Percentiles rank a stretch among this genome's conserved stretches.
Evolutionary conservation across 176 grass and related monocot species (phyloP).

Genomic region (Otatea glauca): DNA sequence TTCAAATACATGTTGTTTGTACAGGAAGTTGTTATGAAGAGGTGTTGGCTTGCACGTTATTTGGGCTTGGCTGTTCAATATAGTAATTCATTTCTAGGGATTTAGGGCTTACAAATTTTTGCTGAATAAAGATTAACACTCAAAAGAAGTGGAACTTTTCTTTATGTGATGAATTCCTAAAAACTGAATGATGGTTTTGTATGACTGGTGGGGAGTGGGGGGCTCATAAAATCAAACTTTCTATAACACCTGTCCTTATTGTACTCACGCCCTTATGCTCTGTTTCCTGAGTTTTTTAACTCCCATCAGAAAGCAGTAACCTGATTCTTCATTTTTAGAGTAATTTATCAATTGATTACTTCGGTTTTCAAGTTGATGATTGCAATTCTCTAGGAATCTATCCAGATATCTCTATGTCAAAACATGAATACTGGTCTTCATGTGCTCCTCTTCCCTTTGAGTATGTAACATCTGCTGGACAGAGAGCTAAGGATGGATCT

Average conservation of each 20-base stretch:
- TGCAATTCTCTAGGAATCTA: slow-evolving; percentile 71
- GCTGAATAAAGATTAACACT: background rate
- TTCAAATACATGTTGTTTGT: slow-evolving; percentile 33
- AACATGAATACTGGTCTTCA: slow-evolving; percentile 95
- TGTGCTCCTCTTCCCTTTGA: slow-evolving; percentile 93
- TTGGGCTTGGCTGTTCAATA: slow-evolving; percentile 87
- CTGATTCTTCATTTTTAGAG: background rate
- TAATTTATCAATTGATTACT: slow-evolving; percentile 20
- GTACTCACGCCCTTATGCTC: background rate
- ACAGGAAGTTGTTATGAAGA: slow-evolving; percentile 88
- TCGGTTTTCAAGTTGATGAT: slow-evolving; percentile 19
- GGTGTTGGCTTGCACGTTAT: slow-evolving; percentile 96
- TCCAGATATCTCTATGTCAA: slow-evolving; percentile 81
- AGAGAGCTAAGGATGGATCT: slow-evolving; percentile 79
- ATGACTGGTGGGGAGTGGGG: background rate
- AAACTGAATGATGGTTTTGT: background rate
- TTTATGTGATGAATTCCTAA: background rate
- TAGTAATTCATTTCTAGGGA: slow-evolving; percentile 50
- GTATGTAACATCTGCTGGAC: slow-evolving; percentile 81
- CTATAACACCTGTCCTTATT: slow-evolving; percentile 1
- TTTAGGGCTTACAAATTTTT: background rate
- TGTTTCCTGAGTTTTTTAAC: slow-evolving; percentile 29
- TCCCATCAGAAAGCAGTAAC: slow-evolving; percentile 3
- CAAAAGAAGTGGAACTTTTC: background rate
- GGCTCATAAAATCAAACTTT: background rate